Percentiles rank a stretch among this genome's conserved stretches.
Evolutionary conservation across 2,329 filamentous ascomycete genomes (phyloP).

Genomic region (Venturia pyrina): DNA sequence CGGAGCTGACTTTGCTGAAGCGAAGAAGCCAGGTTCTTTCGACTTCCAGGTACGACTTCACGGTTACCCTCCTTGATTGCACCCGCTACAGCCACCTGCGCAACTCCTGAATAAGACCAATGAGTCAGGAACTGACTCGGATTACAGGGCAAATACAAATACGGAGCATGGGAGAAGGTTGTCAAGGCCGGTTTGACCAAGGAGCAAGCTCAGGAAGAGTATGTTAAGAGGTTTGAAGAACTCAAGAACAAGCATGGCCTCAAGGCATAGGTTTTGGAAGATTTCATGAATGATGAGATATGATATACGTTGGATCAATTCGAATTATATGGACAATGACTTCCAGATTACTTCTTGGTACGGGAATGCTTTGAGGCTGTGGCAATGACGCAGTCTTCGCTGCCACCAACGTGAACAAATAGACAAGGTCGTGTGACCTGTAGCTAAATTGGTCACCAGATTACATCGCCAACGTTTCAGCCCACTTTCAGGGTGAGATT

Average conservation of each 20-base stretch:
- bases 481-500: no score
- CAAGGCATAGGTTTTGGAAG: constrained; percentile 36
- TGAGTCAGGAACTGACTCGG: neutral
- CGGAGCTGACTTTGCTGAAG: constrained; percentile 29
- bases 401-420: no score
- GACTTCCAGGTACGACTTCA: constrained; percentile 49
- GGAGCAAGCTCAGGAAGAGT: constrained; percentile 63
- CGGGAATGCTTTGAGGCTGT: neutral
- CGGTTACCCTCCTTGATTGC: no score
- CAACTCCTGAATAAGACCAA: neutral
- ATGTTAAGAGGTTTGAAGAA: constrained; percentile 61
- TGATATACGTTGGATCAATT: neutral
- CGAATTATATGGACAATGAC: neutral
- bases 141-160: constrained; percentile 66
- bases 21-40: constrained; percentile 53
- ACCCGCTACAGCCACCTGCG: neutral
- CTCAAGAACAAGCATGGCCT: constrained; percentile 62
- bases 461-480: no score
- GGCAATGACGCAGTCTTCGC: no score
- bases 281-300: neutral
- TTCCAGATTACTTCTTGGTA: neutral
- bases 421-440: no score
- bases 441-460: no score
- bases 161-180: constrained; percentile 63
- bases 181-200: constrained; percentile 52